phyloP scores from a whole-genome alignment of 805 yeast genomes.

The Yamadazyma akitaensis region DNA sequence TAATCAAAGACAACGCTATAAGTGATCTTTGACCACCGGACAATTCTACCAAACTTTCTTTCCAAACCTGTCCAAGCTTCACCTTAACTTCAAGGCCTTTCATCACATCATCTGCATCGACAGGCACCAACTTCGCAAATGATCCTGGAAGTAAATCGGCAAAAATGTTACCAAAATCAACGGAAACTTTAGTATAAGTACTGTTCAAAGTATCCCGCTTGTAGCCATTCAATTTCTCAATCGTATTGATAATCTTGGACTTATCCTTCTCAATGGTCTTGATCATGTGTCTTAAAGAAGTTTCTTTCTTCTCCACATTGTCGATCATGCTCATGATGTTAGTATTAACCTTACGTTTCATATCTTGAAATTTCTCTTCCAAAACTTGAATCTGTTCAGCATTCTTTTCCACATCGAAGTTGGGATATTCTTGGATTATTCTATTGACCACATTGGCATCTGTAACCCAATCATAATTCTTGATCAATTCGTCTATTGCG shows the following conservation, averaged over 20 bases:
- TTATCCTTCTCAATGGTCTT: slow-evolving; percentile 86
- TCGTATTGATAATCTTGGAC: slow-evolving; percentile 83
- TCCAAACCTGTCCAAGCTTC: slow-evolving; percentile 90
- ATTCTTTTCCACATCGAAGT: slow-evolving; percentile 60
- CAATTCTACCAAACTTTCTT: slow-evolving; percentile 88
- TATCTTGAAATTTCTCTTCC: slow-evolving; percentile 55
- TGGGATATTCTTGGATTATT: slow-evolving; percentile 59
- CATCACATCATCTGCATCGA: slow-evolving; percentile 77
- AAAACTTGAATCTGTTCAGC: slow-evolving; percentile 55
- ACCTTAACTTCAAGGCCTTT: slow-evolving; percentile 90
- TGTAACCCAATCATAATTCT: slow-evolving; percentile 67
- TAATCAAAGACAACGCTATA: slow-evolving; percentile 85
- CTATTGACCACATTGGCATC: slow-evolving; percentile 57
- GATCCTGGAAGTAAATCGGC: slow-evolving; percentile 86
- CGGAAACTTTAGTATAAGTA: slow-evolving; percentile 84
- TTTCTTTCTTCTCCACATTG: slow-evolving; percentile 84
- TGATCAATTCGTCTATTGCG: slow-evolving; percentile 44
- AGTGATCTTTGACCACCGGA: slow-evolving; percentile 97
- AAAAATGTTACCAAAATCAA: slow-evolving; percentile 87
- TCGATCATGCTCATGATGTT: slow-evolving; percentile 91
- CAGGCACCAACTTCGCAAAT: slow-evolving; percentile 82
- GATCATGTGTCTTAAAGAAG: slow-evolving; percentile 72
- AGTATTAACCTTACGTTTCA: slow-evolving; percentile 79
- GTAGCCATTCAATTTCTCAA: slow-evolving; percentile 76
- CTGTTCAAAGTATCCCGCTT: slow-evolving; percentile 77